Evolutionary conservation across 164 flowering plant genomes (phyloP).

Genomic region (Vitis rupestris): DNA sequence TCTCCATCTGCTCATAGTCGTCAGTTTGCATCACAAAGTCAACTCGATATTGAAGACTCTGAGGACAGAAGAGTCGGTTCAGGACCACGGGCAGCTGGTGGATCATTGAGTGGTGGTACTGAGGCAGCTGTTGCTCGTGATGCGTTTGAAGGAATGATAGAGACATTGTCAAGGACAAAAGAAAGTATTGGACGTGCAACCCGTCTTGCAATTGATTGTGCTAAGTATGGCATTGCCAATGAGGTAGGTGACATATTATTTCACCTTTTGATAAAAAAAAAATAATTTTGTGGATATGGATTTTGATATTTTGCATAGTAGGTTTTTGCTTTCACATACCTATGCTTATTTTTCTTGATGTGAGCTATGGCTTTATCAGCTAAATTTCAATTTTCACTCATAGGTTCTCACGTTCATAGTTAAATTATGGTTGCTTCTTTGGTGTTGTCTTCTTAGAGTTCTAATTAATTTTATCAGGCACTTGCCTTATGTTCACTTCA

Average conservation of each 20-base stretch:
- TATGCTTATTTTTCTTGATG: no score
- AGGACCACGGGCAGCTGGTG: conserved; percentile 47
- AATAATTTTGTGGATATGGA: not conserved
- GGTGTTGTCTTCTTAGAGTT: not conserved
- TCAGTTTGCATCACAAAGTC: conserved; percentile 37
- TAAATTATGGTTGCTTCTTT: not conserved
- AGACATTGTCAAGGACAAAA: conserved; percentile 94
- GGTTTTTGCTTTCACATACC: no score
- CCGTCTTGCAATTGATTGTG: conserved; percentile 98
- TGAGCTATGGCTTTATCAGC: no score
- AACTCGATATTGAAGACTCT: conserved; percentile 50
- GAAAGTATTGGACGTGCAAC: conserved; percentile 99
- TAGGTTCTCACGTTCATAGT: no score
- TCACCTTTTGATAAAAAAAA: not conserved
- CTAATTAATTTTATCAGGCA: not conserved
- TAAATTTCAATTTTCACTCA: no score
- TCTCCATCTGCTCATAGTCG: conserved; percentile 56
- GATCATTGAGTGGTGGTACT: conserved; percentile 91
- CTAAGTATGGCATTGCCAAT: conserved; percentile 91
- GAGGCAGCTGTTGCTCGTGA: conserved; percentile 99
- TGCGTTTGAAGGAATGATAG: conserved; percentile 99
- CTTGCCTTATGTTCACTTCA: not conserved
- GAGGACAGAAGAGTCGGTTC: conserved; percentile 67
- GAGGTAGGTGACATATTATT: conserved; percentile 54
- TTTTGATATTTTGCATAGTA: conserved; percentile 6